Evolutionary conservation across 371 early-diverging fungal genomes (phyloP).

Genomic region (Mortierella sp.): DNA sequence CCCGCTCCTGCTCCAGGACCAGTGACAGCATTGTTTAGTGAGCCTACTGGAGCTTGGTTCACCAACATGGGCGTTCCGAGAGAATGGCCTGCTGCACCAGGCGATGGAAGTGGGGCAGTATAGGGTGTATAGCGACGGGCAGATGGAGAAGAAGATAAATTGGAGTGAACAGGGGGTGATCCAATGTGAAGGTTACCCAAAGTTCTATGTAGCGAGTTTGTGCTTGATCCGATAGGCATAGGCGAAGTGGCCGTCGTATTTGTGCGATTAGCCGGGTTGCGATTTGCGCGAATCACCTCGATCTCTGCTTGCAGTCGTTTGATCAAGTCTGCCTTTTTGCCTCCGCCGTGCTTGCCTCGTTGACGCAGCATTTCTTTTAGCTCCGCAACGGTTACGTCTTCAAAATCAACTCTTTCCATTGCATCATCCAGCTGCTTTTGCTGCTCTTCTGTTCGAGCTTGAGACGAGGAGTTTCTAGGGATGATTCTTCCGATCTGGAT

Average conservation of each 20-base stretch:
- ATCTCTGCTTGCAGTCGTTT: constrained; percentile 71
- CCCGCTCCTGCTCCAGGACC: constrained; percentile 9
- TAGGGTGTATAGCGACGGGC: constrained; percentile 36
- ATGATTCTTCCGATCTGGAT: constrained; percentile 50
- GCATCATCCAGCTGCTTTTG: constrained; percentile 72
- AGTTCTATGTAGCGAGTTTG: constrained; percentile 26
- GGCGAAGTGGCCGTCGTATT: constrained; percentile 20
- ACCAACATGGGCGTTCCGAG: not conserved
- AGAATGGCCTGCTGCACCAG: constrained; percentile 15
- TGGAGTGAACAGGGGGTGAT: constrained; percentile 34
- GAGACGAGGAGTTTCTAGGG: constrained; percentile 50
- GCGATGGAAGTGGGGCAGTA: constrained; percentile 26
- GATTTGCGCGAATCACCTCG: constrained; percentile 57
- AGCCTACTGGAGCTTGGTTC: not conserved
- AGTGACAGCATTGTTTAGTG: not conserved
- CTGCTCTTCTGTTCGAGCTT: constrained; percentile 63
- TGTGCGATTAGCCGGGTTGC: constrained; percentile 23
- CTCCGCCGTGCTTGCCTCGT: constrained; percentile 78
- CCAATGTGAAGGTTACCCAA: constrained; percentile 46
- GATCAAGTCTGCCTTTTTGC: constrained; percentile 77
- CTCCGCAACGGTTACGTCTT: constrained; percentile 83
- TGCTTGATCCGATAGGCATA: constrained; percentile 29
- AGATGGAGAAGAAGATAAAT: constrained; percentile 28
- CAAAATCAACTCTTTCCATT: constrained; percentile 75
- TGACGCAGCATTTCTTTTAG: constrained; percentile 81